phyloP scores from a whole-genome alignment of 345 rosid species.

The Eucalyptus erythrocorys region DNA sequence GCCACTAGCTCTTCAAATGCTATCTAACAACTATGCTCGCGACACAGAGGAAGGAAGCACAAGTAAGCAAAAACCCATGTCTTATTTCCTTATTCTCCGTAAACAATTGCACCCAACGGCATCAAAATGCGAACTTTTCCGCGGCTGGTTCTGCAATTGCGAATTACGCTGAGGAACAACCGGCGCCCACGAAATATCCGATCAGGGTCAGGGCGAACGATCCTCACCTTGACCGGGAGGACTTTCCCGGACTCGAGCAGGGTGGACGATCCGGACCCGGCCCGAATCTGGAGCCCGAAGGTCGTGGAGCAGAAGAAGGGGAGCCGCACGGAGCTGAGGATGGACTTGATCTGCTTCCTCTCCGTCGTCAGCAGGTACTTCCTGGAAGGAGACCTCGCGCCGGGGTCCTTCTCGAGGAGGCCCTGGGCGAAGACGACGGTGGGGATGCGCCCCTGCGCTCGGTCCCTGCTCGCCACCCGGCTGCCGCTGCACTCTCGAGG shows the following conservation, averaged over 20 bases:
- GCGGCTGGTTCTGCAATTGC: neutral
- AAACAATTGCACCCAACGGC: neutral
- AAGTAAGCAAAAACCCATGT: neutral
- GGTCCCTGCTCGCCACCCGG: constrained; percentile 41
- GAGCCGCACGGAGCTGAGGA: constrained; percentile 43
- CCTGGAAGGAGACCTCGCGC: constrained; percentile 29
- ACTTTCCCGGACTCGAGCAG: constrained; percentile 70
- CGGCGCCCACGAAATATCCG: neutral
- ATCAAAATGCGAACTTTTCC: neutral
- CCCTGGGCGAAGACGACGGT: constrained; percentile 60
- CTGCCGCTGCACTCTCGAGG: constrained; percentile 59
- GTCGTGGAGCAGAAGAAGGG: constrained; percentile 78
- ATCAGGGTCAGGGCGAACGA: neutral
- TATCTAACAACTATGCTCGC: neutral
- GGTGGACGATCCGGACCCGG: constrained; percentile 59
- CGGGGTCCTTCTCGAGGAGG: constrained; percentile 27
- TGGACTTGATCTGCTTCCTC: constrained; percentile 56
- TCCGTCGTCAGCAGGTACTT: constrained; percentile 63
- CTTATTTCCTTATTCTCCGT: neutral
- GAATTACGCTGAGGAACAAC: neutral
- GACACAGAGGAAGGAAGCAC: neutral
- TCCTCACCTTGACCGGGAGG: constrained; percentile 65
- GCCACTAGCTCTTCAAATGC: neutral
- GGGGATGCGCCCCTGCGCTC: constrained; percentile 70
- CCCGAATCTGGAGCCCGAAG: constrained; percentile 68